phyloP scores from a whole-genome alignment of 768 basidiomycete species.

The Tremella fuciformis region DNA sequence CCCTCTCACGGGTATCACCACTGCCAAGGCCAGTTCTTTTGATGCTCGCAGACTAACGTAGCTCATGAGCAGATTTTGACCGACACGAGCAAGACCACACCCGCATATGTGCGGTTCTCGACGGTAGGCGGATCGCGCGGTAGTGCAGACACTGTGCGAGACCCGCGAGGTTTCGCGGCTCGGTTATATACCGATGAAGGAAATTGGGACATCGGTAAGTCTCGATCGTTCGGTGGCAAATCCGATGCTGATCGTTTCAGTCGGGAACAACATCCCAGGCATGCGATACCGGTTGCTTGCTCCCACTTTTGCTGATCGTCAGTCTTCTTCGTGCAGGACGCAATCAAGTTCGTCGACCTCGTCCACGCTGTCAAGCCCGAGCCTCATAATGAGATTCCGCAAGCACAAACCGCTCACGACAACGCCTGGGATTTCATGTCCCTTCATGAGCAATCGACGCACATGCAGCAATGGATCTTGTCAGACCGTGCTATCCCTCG shows the following conservation, averaged over 20 bases:
- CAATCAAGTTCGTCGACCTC: constrained; percentile 78
- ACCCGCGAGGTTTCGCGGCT: constrained; percentile 80
- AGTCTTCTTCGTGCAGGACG: constrained; percentile 53
- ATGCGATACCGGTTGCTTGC: background rate
- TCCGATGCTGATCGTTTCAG: constrained; percentile 8
- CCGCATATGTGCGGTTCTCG: constrained; percentile 77
- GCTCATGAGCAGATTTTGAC: constrained; percentile 56
- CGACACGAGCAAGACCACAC: constrained; percentile 68
- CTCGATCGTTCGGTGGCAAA: background rate
- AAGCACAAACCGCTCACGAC: constrained; percentile 61
- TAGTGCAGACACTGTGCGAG: constrained; percentile 70
- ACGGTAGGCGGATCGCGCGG: constrained; percentile 77
- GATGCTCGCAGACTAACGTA: background rate
- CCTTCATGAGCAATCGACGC: constrained; percentile 61
- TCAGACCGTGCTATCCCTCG: constrained; percentile 82
- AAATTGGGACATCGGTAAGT: constrained; percentile 65
- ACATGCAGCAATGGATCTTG: constrained; percentile 67
- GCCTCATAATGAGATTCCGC: constrained; percentile 68
- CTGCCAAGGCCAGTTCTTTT: constrained; percentile 53
- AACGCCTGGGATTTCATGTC: constrained; percentile 81
- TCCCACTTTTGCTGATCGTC: background rate
- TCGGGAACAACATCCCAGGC: constrained; percentile 41
- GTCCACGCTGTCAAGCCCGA: constrained; percentile 86
- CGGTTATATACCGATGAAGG: constrained; percentile 82
- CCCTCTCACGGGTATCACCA: constrained; percentile 68